Evolutionary conservation across 345 rosid genomes (phyloP).

Genomic region (Excoecaria agallocha): DNA sequence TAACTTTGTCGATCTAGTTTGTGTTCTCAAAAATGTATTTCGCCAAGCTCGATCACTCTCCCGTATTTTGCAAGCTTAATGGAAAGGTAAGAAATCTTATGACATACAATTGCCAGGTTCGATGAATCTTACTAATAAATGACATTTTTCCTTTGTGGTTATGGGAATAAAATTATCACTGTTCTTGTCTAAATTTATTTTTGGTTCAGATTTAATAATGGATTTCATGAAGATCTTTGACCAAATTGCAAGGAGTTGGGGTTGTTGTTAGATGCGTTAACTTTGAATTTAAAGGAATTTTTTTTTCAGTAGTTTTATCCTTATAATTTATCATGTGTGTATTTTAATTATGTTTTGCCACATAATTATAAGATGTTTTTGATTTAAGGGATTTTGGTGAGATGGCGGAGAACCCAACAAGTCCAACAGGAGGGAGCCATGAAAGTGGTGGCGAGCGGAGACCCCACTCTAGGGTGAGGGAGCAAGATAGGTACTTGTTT

Average conservation of each 20-base stretch:
- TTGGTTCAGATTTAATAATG: too few relatives aligned
- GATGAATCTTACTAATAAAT: too few relatives aligned
- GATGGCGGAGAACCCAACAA: slow-evolving; percentile 62
- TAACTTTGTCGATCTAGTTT: too few relatives aligned
- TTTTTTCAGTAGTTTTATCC: neutral
- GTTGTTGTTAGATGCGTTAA: slow-evolving; percentile 4
- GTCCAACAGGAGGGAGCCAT: slow-evolving; percentile 61
- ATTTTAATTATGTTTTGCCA: neutral
- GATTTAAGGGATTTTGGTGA: neutral
- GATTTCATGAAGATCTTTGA: too few relatives aligned
- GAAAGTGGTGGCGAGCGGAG: slow-evolving; percentile 64
- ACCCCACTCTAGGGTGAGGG: slow-evolving; percentile 52
- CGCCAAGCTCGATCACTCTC: too few relatives aligned
- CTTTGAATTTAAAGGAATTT: neutral
- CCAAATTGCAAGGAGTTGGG: neutral
- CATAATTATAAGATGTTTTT: neutral
- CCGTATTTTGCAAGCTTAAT: too few relatives aligned
- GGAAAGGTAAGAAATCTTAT: too few relatives aligned
- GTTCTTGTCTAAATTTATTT: too few relatives aligned
- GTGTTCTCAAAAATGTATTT: too few relatives aligned
- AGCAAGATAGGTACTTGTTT: slow-evolving; percentile 59
- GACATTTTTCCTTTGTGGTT: too few relatives aligned
- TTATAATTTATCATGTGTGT: neutral
- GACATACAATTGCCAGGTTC: too few relatives aligned
- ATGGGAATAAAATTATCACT: too few relatives aligned